A percentile compares a stretch with the other conserved stretches of the same genome.
phyloP scores from a whole-genome alignment of 345 rosid genomes.

The Acer campestre region DNA sequence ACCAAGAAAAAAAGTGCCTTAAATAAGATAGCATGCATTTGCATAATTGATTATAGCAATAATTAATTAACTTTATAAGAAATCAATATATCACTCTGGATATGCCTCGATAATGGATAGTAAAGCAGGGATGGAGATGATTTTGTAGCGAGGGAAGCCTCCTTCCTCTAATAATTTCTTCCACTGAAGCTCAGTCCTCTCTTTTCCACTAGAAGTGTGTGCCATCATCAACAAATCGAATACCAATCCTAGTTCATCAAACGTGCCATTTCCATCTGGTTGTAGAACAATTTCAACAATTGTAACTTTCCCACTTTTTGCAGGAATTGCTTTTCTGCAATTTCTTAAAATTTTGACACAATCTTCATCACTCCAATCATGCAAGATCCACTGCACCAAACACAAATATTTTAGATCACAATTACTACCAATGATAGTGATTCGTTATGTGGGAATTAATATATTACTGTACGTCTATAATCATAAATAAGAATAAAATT shows the following conservation, averaged over 20 bases:
- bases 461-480: too few relatives aligned
- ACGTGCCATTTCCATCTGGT: background rate
- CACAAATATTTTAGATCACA: too few relatives aligned
- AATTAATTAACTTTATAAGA: too few relatives aligned
- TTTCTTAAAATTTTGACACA: background rate
- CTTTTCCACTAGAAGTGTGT: conserved; percentile 26
- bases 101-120: conserved; percentile 37
- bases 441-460: too few relatives aligned
- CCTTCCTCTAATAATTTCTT: conserved; percentile 27
- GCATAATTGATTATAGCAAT: too few relatives aligned
- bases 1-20: too few relatives aligned
- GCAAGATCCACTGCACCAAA: too few relatives aligned
- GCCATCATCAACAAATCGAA: conserved; percentile 38
- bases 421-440: too few relatives aligned
- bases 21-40: too few relatives aligned
- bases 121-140: conserved; percentile 32
- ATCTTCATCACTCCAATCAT: background rate
- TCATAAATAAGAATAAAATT: too few relatives aligned
- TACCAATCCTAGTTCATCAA: conserved; percentile 12
- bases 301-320: conserved; percentile 26
- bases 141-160: conserved; percentile 38
- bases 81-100: background rate
- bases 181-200: conserved; percentile 42
- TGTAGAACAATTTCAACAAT: conserved; percentile 26
- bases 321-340: conserved; percentile 12